Evolutionary conservation across 768 basidiomycete genomes (phyloP).

Genomic region (Pholiota conissans): DNA sequence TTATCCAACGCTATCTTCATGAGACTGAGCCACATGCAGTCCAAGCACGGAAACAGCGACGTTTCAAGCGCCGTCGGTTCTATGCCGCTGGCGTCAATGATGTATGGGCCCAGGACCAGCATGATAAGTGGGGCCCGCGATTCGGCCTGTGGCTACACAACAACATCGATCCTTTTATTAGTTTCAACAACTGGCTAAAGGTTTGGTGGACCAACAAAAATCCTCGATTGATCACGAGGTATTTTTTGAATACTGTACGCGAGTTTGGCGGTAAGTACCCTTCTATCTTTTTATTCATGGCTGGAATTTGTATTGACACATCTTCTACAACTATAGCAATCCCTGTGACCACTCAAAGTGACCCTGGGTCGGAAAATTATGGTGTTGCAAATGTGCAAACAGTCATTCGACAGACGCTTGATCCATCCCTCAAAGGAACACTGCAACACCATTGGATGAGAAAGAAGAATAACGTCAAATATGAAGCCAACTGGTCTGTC

Average conservation of each 20-base stretch:
- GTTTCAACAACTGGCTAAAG: constrained; percentile 28
- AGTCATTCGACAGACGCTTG: constrained; percentile 34
- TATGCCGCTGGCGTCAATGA: constrained; percentile 25
- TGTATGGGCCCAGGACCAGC: constrained; percentile 25
- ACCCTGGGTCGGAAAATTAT: constrained; percentile 43
- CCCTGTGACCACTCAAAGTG: constrained; percentile 42
- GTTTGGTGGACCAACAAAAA: constrained; percentile 38
- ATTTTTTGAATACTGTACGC: constrained; percentile 28
- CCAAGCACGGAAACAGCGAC: constrained; percentile 20
- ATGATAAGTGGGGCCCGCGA: constrained; percentile 39
- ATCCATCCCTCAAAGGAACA: constrained; percentile 28
- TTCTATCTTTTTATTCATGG: neutral
- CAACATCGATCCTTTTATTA: constrained; percentile 30
- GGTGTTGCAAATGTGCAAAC: constrained; percentile 45
- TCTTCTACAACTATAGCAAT: constrained; percentile 27
- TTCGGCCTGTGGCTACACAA: constrained; percentile 34
- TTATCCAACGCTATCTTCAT: constrained; percentile 9
- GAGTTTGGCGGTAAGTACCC: constrained; percentile 8
- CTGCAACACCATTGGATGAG: constrained; percentile 38
- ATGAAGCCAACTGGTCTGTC: constrained; percentile 39
- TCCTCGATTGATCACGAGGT: constrained; percentile 27
- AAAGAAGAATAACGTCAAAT: constrained; percentile 34
- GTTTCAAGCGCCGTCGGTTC: constrained; percentile 8
- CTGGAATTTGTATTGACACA: neutral
- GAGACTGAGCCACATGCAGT: constrained; percentile 6